phyloP scores from a whole-genome alignment of 306 rosid species.

The Gastrolobium villosum region DNA sequence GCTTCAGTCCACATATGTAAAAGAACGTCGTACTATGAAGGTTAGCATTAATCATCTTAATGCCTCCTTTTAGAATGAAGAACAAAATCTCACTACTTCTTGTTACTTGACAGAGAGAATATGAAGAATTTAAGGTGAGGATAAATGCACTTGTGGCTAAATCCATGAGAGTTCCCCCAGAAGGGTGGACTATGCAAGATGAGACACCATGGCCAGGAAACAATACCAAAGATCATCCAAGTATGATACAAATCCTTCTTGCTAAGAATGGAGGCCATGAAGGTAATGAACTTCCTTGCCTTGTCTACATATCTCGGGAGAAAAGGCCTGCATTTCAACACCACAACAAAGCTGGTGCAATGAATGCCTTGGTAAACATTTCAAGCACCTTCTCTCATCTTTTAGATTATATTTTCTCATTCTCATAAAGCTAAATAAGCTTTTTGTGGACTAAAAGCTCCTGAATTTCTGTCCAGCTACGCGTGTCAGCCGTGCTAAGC shows the following conservation, averaged over 20 bases:
- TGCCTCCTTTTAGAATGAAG: conserved; percentile 24
- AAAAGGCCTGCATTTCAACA: conserved; percentile 96
- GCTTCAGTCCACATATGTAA: conserved; percentile 90
- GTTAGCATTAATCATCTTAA: conserved; percentile 52
- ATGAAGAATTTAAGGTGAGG: conserved; percentile 97
- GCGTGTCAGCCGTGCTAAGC: conserved; percentile 92
- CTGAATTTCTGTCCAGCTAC: conserved; percentile 67
- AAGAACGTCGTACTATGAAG: conserved; percentile 97
- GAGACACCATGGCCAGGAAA: conserved; percentile 99
- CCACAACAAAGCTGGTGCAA: conserved; percentile 94
- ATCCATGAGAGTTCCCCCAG: conserved; percentile 77
- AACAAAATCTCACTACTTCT: conserved; percentile 29
- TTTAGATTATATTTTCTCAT: conserved; percentile 32
- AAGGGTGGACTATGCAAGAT: conserved; percentile 99
- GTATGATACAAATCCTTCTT: conserved; percentile 96
- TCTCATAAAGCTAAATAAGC: conserved; percentile 11
- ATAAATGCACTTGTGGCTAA: conserved; percentile 93
- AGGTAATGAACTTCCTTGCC: conserved; percentile 88
- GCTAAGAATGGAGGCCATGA: conserved; percentile 81
- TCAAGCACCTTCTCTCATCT: conserved; percentile 36
- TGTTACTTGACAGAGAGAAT: conserved; percentile 82
- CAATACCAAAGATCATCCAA: conserved; percentile 92
- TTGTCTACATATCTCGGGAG: conserved; percentile 93
- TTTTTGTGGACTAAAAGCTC: conserved; percentile 20
- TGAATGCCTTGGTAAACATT: conserved; percentile 85